These are phyloP conservation scores for Pseudoturritis turrita DNA, from an alignment of 345 rosid species.

Conservation along the genomic window DNA sequence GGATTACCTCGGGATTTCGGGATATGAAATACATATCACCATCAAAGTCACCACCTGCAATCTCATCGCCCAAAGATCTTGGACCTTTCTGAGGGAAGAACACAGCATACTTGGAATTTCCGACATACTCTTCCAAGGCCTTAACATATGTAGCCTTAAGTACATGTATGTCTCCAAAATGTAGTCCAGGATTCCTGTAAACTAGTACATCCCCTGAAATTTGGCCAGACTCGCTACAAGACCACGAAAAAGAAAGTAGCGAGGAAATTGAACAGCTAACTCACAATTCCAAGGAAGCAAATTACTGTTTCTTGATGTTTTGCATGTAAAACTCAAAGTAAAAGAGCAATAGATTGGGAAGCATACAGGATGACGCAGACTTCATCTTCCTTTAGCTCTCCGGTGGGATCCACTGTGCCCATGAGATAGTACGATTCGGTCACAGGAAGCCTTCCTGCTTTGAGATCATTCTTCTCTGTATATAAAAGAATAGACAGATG, in stretches of 20 bases:
- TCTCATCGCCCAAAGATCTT: constrained; percentile 76
- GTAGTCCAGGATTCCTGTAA: constrained; percentile 16
- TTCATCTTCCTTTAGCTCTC: constrained; percentile 24
- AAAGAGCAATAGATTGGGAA: no score
- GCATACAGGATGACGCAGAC: no score
- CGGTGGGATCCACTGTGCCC: constrained; percentile 46
- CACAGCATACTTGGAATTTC: constrained; percentile 72
- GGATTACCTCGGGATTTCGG: constrained; percentile 58
- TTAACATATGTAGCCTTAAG: constrained; percentile 55
- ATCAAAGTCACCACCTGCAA: constrained; percentile 78
- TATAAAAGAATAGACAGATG: constrained; percentile 36
- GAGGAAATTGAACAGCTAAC: no score
- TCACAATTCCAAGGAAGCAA: no score
- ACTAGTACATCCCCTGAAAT: no score
- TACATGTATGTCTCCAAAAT: constrained; percentile 24
- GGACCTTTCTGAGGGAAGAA: constrained; percentile 64
- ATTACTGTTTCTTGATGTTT: no score
- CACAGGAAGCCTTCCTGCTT: constrained; percentile 55
- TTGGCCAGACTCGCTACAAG: no score
- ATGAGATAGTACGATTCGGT: constrained; percentile 69
- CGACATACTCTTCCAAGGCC: constrained; percentile 49
- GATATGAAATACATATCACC: constrained; percentile 78
- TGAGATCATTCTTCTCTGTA: constrained; percentile 48
- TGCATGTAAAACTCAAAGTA: no score
- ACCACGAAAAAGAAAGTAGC: no score